Evolutionary conservation across 1,284 basidiomycete species (phyloP).

Genomic region (Vanrija pseudolonga): DNA sequence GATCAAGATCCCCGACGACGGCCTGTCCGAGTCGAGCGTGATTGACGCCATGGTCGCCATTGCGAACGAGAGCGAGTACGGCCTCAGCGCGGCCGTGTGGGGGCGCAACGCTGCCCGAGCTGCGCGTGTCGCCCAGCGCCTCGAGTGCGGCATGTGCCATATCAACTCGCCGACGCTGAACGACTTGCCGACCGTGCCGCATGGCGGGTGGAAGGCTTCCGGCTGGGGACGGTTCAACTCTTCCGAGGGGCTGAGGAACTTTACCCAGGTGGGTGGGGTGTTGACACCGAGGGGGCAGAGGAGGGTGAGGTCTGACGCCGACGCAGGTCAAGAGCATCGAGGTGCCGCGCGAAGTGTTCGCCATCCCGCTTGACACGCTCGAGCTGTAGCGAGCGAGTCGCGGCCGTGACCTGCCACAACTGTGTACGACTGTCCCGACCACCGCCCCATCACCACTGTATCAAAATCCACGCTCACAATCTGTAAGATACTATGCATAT

Average conservation of each 20-base stretch:
- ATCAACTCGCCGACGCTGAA: slow-evolving; percentile 15
- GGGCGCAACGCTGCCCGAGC: slow-evolving; percentile 55
- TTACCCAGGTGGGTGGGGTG: slow-evolving; percentile 5
- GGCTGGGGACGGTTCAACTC: slow-evolving; percentile 35
- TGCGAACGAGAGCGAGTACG: slow-evolving; percentile 56
- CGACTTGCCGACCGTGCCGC: slow-evolving; percentile 15
- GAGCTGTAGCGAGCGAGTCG: background rate
- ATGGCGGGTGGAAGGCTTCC: slow-evolving; percentile 23
- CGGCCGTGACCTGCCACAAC: too few relatives aligned
- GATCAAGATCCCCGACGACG: slow-evolving; percentile 18
- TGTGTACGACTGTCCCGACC: too few relatives aligned
- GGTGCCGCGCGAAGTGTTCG: background rate
- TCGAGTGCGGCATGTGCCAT: slow-evolving; percentile 40
- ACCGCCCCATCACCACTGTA: too few relatives aligned
- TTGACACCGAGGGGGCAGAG: too few relatives aligned
- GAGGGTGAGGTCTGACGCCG: background rate
- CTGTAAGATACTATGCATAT: too few relatives aligned
- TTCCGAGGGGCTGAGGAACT: slow-evolving; percentile 21
- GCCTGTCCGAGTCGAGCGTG: slow-evolving; percentile 5
- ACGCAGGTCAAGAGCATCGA: slow-evolving; percentile 11
- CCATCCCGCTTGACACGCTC: slow-evolving; percentile 13
- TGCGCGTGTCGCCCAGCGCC: slow-evolving; percentile 54
- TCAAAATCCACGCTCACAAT: too few relatives aligned
- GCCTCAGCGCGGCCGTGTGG: slow-evolving; percentile 58
- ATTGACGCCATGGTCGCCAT: slow-evolving; percentile 55